phyloP scores from a whole-genome alignment of 2,329 filamentous ascomycete genomes.

The Plectosphaerella cucumerina region DNA sequence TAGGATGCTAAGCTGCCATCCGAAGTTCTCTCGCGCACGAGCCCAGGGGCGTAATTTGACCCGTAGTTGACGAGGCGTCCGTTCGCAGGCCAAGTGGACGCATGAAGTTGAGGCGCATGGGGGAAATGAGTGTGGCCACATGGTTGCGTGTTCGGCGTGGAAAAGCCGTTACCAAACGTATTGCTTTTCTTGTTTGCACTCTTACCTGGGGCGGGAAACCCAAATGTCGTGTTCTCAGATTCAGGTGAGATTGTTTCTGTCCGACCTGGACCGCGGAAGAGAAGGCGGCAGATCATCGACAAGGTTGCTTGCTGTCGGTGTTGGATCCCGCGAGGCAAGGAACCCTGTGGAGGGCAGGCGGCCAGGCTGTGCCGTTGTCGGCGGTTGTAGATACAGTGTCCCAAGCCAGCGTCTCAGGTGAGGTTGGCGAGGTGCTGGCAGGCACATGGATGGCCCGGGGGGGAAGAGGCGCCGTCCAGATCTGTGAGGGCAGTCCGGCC shows the following conservation, averaged over 20 bases:
- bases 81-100: background rate
- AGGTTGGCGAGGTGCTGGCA: background rate
- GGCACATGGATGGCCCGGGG: too few relatives aligned
- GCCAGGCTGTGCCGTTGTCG: background rate
- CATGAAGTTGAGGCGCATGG: background rate
- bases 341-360: background rate
- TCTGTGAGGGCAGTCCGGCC: too few relatives aligned
- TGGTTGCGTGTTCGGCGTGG: background rate
- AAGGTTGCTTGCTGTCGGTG: background rate
- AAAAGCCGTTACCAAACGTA: too few relatives aligned
- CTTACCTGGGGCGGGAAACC: constrained; percentile 23
- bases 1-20: constrained; percentile 1
- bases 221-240: constrained; percentile 15
- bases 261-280: background rate
- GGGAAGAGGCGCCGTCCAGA: too few relatives aligned
- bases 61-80: background rate
- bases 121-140: constrained; percentile 1
- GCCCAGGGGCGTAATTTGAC: background rate
- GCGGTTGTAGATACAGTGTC: background rate
- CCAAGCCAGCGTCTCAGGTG: background rate
- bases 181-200: background rate
- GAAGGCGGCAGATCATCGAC: background rate
- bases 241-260: constrained; percentile 12
- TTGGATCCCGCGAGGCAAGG: too few relatives aligned
- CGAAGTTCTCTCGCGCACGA: background rate